Evolutionary conservation across 2,329 filamentous ascomycete species (phyloP), one percentile per base, ranked within the genome.

Genomic region (Ophiostoma tasmaniense): DNA sequence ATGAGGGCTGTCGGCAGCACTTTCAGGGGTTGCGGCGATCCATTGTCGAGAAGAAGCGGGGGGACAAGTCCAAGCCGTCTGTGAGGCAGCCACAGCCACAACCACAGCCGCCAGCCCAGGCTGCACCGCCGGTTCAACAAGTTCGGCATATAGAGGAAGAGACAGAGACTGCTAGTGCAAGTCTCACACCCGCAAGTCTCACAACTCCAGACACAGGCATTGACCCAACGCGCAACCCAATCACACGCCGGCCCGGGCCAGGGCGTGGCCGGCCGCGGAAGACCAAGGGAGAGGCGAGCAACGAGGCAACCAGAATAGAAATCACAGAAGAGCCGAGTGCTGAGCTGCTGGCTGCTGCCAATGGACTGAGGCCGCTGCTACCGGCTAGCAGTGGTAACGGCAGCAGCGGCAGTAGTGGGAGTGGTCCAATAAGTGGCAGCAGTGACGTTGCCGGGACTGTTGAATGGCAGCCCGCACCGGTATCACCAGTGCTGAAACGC

Each of bases 1-100:
- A 88, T 79, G 85, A 88, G 75, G 85, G 85, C 73, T 87, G 85
- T 73, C 84, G 85, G 85, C 85, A 87, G 79, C 85, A 87, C 73
- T 87, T 87, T 69, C 85, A 87, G 74, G 84, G 85, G 35, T 80
- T 88, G 22, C 30, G 61, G 33, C 61, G 61, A 33, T 37, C 68
- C 77, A 22, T 42, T 42, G 45, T 35, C 20, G 55, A 55, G 67
- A 70, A 28, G 5, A 79, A 77, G 17, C 37, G 30, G 6, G 25
- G 30, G 37, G 64, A 37, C 7, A 55, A 39, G 33, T 33, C 3
- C 5, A 33, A 33, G 33, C 33, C 33, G 33, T 33, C 33, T 33
- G 33, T 5, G 33, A 33, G 33, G 33, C n/a, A n/a, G n/a, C n/a
- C n/a, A n/a, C n/a, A n/a, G n/a, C n/a, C n/a, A n/a, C n/a, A n/a